A percentile compares a stretch with the other conserved stretches of the same genome.
Conservation (phyloP, 1,284 basidiomycete genomes). For the Fereydounia khargensis region DNA sequence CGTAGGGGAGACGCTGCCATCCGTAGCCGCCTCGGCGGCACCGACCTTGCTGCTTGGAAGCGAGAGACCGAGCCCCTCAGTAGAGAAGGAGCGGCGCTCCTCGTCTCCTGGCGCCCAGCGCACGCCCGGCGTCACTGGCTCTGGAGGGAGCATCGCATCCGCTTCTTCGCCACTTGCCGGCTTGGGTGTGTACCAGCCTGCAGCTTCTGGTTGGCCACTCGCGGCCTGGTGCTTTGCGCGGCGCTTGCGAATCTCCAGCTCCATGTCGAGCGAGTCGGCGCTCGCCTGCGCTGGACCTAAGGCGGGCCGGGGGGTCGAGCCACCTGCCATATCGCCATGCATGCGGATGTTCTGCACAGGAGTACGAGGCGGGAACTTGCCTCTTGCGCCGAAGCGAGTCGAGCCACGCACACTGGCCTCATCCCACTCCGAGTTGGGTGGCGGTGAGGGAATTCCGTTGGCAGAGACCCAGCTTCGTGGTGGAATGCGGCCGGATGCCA, state of each 20-base stretch:
- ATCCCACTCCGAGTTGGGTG: constrained; percentile 40
- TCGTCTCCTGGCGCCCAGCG: constrained; percentile 14
- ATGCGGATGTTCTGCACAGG: constrained; percentile 25
- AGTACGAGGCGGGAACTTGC: constrained; percentile 3
- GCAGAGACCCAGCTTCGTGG: constrained; percentile 38
- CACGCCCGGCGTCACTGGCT: constrained; percentile 20
- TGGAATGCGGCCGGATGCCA: constrained; percentile 31
- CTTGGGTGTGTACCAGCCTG: constrained; percentile 43
- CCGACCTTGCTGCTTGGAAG: too few species aligned
- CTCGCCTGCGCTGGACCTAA: constrained; percentile 19
- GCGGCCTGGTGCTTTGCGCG: constrained; percentile 22
- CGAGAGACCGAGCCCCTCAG: too few species aligned
- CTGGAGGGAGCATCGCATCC: too few species aligned
- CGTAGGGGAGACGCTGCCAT: too few species aligned
- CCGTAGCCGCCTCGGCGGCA: too few species aligned
- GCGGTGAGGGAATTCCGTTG: constrained; percentile 28
- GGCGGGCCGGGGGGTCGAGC: constrained; percentile 15
- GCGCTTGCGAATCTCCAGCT: constrained; percentile 35
- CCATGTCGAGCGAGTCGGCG: constrained; percentile 41
- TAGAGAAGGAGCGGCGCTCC: too few species aligned
- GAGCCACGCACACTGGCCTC: too few species aligned
- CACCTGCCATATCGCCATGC: constrained; percentile 13
- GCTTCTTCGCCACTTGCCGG: background rate
- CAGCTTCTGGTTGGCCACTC: constrained; percentile 12
- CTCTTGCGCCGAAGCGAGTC: constrained; percentile 7